Conservation (phyloP, 345 rosid genomes). For the Populus simonii region DNA sequence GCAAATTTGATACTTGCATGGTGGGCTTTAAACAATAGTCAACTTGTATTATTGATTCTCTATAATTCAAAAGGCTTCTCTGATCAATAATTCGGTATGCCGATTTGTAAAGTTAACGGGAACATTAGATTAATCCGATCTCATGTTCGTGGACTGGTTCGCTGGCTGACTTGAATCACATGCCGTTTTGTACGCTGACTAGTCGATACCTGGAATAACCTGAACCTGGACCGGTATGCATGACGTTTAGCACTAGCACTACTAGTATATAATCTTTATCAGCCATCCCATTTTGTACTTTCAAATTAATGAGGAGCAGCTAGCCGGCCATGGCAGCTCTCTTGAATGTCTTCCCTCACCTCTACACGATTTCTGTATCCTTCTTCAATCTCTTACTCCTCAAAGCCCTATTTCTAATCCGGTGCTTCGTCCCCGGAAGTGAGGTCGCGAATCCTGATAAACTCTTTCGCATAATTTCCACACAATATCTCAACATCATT, state of each 20-base stretch:
- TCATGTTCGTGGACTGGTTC: not conserved
- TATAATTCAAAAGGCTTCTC: not conserved
- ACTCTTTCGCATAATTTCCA: conserved; percentile 4
- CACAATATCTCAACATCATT: conserved; percentile 35
- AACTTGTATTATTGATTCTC: not conserved
- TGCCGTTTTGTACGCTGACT: not conserved
- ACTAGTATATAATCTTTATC: not conserved
- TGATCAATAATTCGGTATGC: not conserved
- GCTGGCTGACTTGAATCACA: not conserved
- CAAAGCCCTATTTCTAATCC: conserved; percentile 23
- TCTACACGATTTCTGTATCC: conserved; percentile 27
- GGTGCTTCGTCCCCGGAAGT: conserved; percentile 18
- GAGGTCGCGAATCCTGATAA: not conserved
- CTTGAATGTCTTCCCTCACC: conserved; percentile 24
- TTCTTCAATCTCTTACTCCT: conserved; percentile 34
- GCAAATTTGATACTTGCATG: not conserved
- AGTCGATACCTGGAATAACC: not conserved
- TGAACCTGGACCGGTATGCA: not conserved
- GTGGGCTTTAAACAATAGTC: not conserved
- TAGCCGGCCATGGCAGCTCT: conserved; percentile 33
- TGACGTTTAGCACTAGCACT: not conserved
- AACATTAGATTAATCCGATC: not conserved
- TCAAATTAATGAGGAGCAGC: not conserved
- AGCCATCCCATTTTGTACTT: not conserved
- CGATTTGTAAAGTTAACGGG: not conserved